phyloP scores from a whole-genome alignment of 768 basidiomycete species.

The Hypholoma fasciculare region DNA sequence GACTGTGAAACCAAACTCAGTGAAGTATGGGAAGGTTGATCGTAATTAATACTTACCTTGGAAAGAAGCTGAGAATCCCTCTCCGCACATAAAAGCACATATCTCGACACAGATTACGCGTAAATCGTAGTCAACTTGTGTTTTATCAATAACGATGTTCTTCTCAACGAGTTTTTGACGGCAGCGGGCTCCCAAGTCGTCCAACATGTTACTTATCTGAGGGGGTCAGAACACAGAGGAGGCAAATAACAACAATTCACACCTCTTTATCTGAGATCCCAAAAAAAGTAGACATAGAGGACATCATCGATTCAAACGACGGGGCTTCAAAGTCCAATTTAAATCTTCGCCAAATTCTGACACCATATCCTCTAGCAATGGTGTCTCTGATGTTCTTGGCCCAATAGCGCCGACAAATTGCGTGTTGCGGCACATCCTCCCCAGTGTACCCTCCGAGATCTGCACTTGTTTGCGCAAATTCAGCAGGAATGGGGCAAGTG shows the following conservation, averaged over 20 bases:
- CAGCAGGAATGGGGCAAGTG: slow-evolving; percentile 31
- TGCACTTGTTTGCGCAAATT: slow-evolving; percentile 8
- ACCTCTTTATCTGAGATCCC: slow-evolving; percentile 45
- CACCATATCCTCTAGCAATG: slow-evolving; percentile 42
- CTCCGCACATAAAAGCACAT: slow-evolving; percentile 48
- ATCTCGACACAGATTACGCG: slow-evolving; percentile 39
- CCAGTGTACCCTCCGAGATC: not conserved
- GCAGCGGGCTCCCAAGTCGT: slow-evolving; percentile 40
- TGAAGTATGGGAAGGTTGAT: not conserved
- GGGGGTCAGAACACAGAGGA: not conserved
- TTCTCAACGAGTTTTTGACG: slow-evolving; percentile 32
- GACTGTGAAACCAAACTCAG: not conserved
- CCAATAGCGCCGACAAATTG: slow-evolving; percentile 45
- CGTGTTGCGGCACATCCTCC: slow-evolving; percentile 5
- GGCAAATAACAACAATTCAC: slow-evolving; percentile 7
- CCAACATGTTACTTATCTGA: slow-evolving; percentile 42
- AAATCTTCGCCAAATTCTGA: slow-evolving; percentile 36
- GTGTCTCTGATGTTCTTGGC: slow-evolving; percentile 42
- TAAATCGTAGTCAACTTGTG: slow-evolving; percentile 32
- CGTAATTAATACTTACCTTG: slow-evolving; percentile 30
- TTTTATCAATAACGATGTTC: slow-evolving; percentile 26
- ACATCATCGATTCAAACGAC: slow-evolving; percentile 46
- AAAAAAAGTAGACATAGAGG: slow-evolving; percentile 54
- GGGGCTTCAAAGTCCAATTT: slow-evolving; percentile 12
- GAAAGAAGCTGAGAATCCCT: slow-evolving; percentile 43